Evolutionary conservation across 2,329 filamentous ascomycete species (phyloP).

Genomic region (Exophiala alcalophila): DNA sequence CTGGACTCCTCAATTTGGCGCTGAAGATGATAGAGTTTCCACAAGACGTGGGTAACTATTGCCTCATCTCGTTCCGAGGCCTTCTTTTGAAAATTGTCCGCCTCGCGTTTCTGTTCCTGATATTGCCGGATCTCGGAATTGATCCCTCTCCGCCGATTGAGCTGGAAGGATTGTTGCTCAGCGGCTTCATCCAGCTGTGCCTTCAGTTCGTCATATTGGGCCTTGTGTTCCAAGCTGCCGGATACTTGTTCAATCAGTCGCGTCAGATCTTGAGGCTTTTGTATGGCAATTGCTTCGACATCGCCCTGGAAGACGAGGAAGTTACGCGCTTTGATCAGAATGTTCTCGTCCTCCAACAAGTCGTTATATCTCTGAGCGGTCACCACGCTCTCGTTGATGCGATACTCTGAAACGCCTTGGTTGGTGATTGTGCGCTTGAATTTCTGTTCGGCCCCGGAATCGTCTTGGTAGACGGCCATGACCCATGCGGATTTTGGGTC

Average conservation of each 20-base stretch:
- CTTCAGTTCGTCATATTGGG: slow-evolving; percentile 89
- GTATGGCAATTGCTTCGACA: slow-evolving; percentile 92
- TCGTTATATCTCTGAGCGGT: slow-evolving; percentile 91
- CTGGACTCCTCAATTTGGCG: slow-evolving; percentile 89
- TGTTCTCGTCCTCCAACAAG: slow-evolving; percentile 87
- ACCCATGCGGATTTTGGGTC: slow-evolving; percentile 97
- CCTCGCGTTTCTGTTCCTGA: slow-evolving; percentile 92
- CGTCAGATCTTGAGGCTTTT: slow-evolving; percentile 90
- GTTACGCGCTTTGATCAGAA: slow-evolving; percentile 95
- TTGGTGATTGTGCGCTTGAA: slow-evolving; percentile 96
- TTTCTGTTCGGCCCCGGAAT: slow-evolving; percentile 87
- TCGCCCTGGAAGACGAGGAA: slow-evolving; percentile 98
- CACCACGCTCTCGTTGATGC: slow-evolving; percentile 89
- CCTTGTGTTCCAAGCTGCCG: slow-evolving; percentile 89
- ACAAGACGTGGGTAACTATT: slow-evolving; percentile 87
- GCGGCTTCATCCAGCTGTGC: slow-evolving; percentile 78
- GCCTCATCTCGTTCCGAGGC: slow-evolving; percentile 86
- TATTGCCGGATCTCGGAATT: slow-evolving; percentile 98
- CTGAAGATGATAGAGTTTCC: slow-evolving; percentile 96
- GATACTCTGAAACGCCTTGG: slow-evolving; percentile 86
- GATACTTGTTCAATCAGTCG: slow-evolving; percentile 96
- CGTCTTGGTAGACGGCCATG: slow-evolving; percentile 98
- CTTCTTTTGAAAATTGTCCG: slow-evolving; percentile 88
- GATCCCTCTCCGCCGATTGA: slow-evolving; percentile 85
- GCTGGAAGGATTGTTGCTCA: slow-evolving; percentile 83